A percentile compares a stretch with the other conserved stretches of the same genome.
These are phyloP conservation scores for Stropharia rugosoannulata DNA, from an alignment of 768 basidiomycete species.

Conservation along the genomic window DNA sequence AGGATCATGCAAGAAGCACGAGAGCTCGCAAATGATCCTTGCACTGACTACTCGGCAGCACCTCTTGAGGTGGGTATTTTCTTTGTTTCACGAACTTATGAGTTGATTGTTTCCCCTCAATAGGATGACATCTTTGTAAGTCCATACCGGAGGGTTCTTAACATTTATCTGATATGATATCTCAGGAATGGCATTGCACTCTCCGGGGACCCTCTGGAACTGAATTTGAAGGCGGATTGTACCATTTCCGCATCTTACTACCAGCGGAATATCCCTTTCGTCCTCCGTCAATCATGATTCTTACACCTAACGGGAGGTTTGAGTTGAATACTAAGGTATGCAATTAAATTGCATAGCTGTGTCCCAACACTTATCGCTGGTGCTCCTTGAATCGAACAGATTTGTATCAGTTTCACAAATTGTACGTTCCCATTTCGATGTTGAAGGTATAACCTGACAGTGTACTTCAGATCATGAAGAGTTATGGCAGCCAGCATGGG, in stretches of 20 bases:
- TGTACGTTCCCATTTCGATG: conserved; percentile 45
- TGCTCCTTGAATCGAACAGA: conserved; percentile 38
- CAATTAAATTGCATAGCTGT: too few species aligned
- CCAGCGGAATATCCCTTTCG: conserved; percentile 97
- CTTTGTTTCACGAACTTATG: neutral
- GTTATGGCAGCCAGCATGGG: conserved; percentile 98
- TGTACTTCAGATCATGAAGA: conserved; percentile 80
- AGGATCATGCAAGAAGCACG: conserved; percentile 96
- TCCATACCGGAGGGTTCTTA: conserved; percentile 12
- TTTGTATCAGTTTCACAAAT: conserved; percentile 91
- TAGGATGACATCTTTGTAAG: conserved; percentile 90
- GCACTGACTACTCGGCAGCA: conserved; percentile 86
- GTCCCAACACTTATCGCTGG: too few species aligned
- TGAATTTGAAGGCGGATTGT: conserved; percentile 94
- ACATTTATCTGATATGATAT: conserved; percentile 16
- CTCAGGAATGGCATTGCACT: conserved; percentile 94
- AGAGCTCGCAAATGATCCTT: conserved; percentile 83
- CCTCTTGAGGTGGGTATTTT: conserved; percentile 60
- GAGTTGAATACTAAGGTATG: conserved; percentile 92
- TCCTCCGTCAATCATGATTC: conserved; percentile 92
- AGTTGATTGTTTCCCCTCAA: conserved; percentile 1
- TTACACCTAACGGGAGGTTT: conserved; percentile 96
- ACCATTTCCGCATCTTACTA: conserved; percentile 89
- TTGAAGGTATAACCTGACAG: conserved; percentile 13
- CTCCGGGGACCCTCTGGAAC: conserved; percentile 84